Conservation (phyloP, 169 alveolate species). For the Nephromyces sp. region DNA sequence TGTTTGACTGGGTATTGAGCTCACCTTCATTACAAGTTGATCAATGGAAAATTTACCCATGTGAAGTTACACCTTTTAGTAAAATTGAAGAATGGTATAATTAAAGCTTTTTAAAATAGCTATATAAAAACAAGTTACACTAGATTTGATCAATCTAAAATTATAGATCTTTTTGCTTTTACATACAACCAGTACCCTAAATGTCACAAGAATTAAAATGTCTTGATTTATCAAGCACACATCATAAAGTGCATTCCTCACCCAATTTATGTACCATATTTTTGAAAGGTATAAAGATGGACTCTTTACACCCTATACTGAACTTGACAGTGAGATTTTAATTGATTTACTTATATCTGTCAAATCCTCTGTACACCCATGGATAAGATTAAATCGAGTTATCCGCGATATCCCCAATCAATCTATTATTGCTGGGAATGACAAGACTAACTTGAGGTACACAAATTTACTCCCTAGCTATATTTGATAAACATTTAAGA, state of each 20-base stretch:
- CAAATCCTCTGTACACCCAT: slow-evolving; percentile 81
- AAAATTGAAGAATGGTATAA: slow-evolving; percentile 68
- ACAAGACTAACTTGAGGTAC: slow-evolving; percentile 79
- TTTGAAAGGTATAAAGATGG: slow-evolving; percentile 55
- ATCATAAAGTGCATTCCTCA: background rate
- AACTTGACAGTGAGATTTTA: slow-evolving; percentile 41
- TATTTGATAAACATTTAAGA: too few species aligned
- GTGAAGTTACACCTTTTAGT: slow-evolving; percentile 85
- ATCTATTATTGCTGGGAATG: slow-evolving; percentile 84
- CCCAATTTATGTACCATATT: background rate
- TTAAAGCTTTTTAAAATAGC: too few species aligned
- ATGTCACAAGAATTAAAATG: background rate
- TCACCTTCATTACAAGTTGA: slow-evolving; percentile 80
- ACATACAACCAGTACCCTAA: too few species aligned
- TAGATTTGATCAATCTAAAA: too few species aligned
- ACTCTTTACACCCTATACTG: slow-evolving; percentile 73
- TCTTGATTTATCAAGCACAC: background rate
- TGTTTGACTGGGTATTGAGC: slow-evolving; percentile 69
- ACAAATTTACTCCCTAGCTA: slow-evolving; percentile 17
- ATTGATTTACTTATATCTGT: slow-evolving; percentile 45
- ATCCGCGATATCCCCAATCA: slow-evolving; percentile 87
- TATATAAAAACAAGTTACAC: too few species aligned
- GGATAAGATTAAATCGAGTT: slow-evolving; percentile 84
- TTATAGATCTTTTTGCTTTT: too few species aligned
- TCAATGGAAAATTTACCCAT: slow-evolving; percentile 90